Evolutionary conservation across 2,329 filamentous ascomycete genomes (phyloP), one percentile per base, ranked within the genome.

Genomic region (Akanthomyces muscarius): DNA sequence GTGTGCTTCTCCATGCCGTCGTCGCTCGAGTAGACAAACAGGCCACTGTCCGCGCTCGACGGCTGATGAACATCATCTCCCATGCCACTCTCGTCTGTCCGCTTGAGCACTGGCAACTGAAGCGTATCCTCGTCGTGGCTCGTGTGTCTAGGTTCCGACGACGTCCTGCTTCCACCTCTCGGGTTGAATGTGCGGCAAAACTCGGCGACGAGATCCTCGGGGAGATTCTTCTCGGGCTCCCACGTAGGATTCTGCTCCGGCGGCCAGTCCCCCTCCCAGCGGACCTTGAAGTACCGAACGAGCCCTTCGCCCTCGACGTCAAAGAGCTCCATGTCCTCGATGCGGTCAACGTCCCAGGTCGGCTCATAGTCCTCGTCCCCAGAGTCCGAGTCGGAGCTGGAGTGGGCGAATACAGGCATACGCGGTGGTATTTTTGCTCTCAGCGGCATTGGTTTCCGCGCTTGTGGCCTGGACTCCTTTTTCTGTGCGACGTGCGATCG

Each of bases 261-360:
- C 0, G 83, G 82, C 84, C 84, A 86, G 63, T 83, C 71, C 8
- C 84, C 84, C 51, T 78, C 79, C 84, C 84, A 86, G 7, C 80
- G 78, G 1, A 86, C 82, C 36, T 79, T 74, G 69, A 83, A 86
- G 63, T 76, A 78, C 4, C 79, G 78, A 1, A 78, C 72, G 0
- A 68, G 54, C 10, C 71, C 71, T 2, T 67, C 69, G 5, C 75
- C 75, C 14, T 76, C 72, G 1, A 76, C 73, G 4, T 79, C 71
- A 47, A 75, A 70, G 5, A 76, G 57, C 18, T 72, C 71, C 63
- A 79, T 73, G n/a, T 70, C 78, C 63, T 81, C 78, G 1, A 84
- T 71, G 2, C 74, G 70, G 51, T 81, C 74, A 1, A 84, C 79
- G 14, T 78, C 75, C 73, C 77, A 83, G 13, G 68, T 68, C 23